Base-by-base conservation (phyloP, 768 basidiomycete species). In the Leccinum aurantiacum region DNA sequence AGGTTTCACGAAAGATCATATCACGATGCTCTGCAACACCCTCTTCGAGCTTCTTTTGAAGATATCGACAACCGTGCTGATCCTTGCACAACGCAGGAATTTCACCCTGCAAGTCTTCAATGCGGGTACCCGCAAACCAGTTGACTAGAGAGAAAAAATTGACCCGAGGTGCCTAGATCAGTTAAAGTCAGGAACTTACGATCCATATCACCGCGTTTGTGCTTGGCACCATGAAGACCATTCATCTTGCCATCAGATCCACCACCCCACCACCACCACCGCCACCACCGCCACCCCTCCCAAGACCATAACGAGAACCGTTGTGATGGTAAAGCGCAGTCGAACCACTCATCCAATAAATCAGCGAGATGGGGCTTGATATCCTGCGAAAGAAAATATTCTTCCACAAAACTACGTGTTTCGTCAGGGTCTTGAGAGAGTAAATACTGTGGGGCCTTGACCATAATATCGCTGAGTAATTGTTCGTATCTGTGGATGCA, bases 1-100 rank as follows among this genome's bases (percentile, higher is more conserved):
- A 98, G 1, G 96, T 98, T 79, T 99, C 97, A 60, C 91, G 85
- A 84, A 98, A 99, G 73, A 99, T 99, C 91, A 98, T 95, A 70
- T 99, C 97, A 56, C 97, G 86, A 75, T 99, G 95, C 73, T 96
- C 95, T 5, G 96, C 84, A 60, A 90, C 85, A 57, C 92, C 93
- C 71, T 99, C 97, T 73, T 99, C 97, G 25, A 99, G 82, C 77
- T 98, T 98, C 86, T 98, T 98, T 77, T 99, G 97, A 59, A 99
- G 78, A 72, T 98, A 99, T 35, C 97, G 86, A 71, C 97, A 99
- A 3, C 97, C 97, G 74, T 98, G 96, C 75, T 99, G 97, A 75
- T 99, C 97, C 74, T 98, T 98, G 85, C 97, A 98, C 17, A 99
- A 77, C 1, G 85, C 80, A 14, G 94, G 87, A 60, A 99, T 96